phyloP scores from a whole-genome alignment of 768 basidiomycete species.

The Cyathus striatus region DNA sequence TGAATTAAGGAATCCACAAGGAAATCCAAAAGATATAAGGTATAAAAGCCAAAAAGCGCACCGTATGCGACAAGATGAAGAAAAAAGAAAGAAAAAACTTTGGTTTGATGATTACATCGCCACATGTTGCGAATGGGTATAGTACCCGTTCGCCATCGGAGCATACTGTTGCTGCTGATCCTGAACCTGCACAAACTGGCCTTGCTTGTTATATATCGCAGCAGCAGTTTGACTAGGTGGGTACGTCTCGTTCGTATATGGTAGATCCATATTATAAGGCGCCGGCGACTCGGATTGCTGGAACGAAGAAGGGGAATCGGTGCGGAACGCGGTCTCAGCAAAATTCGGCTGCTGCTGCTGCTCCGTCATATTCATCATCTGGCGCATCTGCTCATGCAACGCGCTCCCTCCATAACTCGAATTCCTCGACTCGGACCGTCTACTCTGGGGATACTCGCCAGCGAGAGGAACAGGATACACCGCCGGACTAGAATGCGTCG shows the following conservation, averaged over 20 bases:
- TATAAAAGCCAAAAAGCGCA: neutral
- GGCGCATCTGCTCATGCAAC: slow-evolving; percentile 39
- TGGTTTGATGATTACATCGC: slow-evolving; percentile 1
- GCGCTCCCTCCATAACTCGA: slow-evolving; percentile 31
- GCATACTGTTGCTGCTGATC: slow-evolving; percentile 1
- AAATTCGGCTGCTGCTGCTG: neutral
- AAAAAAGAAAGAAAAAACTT: neutral
- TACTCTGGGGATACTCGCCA: slow-evolving; percentile 23
- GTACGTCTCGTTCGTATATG: slow-evolving; percentile 3
- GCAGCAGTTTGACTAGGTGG: neutral
- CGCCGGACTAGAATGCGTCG: slow-evolving; percentile 42
- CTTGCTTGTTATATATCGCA: neutral
- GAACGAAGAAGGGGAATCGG: slow-evolving; percentile 36
- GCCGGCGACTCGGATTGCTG: slow-evolving; percentile 33
- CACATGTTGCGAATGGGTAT: slow-evolving; percentile 2
- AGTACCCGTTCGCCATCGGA: neutral
- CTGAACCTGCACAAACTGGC: neutral
- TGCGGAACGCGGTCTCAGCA: slow-evolving; percentile 24
- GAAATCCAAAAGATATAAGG: neutral
- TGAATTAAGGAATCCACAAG: neutral
- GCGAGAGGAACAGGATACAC: slow-evolving; percentile 32
- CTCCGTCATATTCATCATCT: slow-evolving; percentile 36
- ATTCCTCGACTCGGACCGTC: slow-evolving; percentile 33
- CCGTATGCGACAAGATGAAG: neutral
- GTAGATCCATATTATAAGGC: slow-evolving; percentile 30